phyloP scores from a whole-genome alignment of 768 basidiomycete species.

The Clavaria fumosa region DNA sequence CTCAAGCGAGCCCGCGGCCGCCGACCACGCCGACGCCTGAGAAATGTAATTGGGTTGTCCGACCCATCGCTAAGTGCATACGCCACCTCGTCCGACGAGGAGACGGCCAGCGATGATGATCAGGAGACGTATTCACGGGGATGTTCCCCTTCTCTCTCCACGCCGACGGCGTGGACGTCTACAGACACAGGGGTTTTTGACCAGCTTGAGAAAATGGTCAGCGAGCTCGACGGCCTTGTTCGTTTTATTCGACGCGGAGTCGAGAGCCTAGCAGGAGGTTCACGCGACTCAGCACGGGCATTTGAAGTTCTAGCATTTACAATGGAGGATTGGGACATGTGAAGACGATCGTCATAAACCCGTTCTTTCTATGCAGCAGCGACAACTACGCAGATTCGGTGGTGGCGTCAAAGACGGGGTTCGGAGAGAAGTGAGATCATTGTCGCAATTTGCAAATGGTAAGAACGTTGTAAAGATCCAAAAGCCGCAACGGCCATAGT shows the following conservation, averaged over 20 bases:
- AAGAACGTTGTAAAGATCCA: too few relatives aligned
- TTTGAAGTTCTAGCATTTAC: conserved; percentile 64
- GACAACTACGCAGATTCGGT: too few relatives aligned
- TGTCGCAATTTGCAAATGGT: too few relatives aligned
- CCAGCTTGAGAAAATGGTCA: conserved; percentile 46
- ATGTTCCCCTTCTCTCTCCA: conserved; percentile 31
- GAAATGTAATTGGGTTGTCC: conserved; percentile 49
- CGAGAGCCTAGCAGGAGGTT: conserved; percentile 50
- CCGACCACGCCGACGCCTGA: conserved; percentile 36
- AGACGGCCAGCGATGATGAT: conserved; percentile 23
- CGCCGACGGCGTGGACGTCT: conserved; percentile 20
- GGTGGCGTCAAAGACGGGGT: too few relatives aligned
- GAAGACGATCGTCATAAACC: too few relatives aligned
- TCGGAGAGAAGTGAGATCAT: neutral
- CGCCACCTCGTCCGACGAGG: conserved; percentile 34
- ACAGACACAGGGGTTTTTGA: conserved; percentile 33
- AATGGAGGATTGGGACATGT: conserved; percentile 65
- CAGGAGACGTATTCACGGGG: conserved; percentile 15
- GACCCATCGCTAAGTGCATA: conserved; percentile 20
- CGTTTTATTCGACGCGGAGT: conserved; percentile 52
- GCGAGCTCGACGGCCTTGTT: conserved; percentile 57
- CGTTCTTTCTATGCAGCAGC: too few relatives aligned
- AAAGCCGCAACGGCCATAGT: too few relatives aligned
- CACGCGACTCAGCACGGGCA: conserved; percentile 40
- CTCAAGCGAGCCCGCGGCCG: conserved; percentile 49